Percentiles rank a stretch among this genome's conserved stretches.
Conservation (phyloP, 2,329 filamentous ascomycete genomes). For the Pseudohalonectria lignicola region DNA sequence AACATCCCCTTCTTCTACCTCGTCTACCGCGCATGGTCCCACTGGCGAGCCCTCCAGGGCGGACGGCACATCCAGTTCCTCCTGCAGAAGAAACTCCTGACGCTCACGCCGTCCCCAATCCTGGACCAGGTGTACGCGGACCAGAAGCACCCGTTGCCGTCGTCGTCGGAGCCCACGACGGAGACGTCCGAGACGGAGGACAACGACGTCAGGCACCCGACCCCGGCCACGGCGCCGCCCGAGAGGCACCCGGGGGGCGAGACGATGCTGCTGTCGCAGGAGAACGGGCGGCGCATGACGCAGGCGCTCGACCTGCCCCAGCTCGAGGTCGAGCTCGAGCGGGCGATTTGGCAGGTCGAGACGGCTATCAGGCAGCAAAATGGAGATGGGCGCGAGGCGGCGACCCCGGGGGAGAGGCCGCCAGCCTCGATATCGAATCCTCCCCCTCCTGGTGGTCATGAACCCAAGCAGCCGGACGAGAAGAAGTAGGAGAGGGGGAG, state of each 20-base stretch:
- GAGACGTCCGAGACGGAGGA: slow-evolving; percentile 13
- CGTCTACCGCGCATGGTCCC: slow-evolving; percentile 80
- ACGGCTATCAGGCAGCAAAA: slow-evolving; percentile 28
- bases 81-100: slow-evolving; percentile 60
- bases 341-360: slow-evolving; percentile 62
- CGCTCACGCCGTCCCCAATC: slow-evolving; percentile 50
- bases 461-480: not conserved
- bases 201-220: slow-evolving; percentile 7
- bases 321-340: slow-evolving; percentile 60
- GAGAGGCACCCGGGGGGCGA: slow-evolving; percentile 22
- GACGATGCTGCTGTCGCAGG: slow-evolving; percentile 26
- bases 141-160: slow-evolving; percentile 13
- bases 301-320: slow-evolving; percentile 56
- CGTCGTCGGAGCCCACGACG: slow-evolving; percentile 13
- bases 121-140: slow-evolving; percentile 63
- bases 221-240: slow-evolving; percentile 4
- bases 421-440: not conserved
- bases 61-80: slow-evolving; percentile 80
- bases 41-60: slow-evolving; percentile 77
- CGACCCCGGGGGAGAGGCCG: not conserved
- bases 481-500: too few relatives aligned
- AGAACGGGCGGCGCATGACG: slow-evolving; percentile 19
- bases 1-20: slow-evolving; percentile 98
- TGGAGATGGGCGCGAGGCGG: not conserved
- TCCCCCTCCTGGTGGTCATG: not conserved